phyloP scores from a whole-genome alignment of 768 basidiomycete species.

The Pleurotus platypus region DNA sequence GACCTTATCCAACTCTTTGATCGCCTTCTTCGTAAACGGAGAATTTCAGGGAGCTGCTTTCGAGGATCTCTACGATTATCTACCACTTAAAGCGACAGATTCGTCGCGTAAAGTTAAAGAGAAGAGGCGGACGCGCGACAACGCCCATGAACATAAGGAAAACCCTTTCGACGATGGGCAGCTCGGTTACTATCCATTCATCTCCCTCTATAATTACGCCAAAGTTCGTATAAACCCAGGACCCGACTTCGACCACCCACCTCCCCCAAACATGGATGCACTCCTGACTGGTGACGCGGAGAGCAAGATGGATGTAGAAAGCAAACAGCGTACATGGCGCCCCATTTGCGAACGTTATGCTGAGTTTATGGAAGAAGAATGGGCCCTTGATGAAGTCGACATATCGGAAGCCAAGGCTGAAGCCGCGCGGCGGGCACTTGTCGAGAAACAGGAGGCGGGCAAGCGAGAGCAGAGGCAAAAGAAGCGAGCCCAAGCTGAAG shows the following conservation, averaged over 20 bases:
- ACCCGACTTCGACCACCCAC: slow-evolving; percentile 78
- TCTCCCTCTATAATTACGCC: slow-evolving; percentile 90
- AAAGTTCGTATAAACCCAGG: slow-evolving; percentile 85
- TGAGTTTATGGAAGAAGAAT: slow-evolving; percentile 84
- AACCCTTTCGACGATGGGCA: slow-evolving; percentile 93
- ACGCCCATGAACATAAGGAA: slow-evolving; percentile 72
- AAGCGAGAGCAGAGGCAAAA: slow-evolving; percentile 45
- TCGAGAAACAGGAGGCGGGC: slow-evolving; percentile 41
- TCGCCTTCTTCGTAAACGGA: slow-evolving; percentile 94
- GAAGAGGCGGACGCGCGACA: slow-evolving; percentile 59
- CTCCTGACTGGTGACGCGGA: slow-evolving; percentile 36
- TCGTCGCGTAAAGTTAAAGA: slow-evolving; percentile 62
- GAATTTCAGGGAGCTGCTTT: slow-evolving; percentile 81
- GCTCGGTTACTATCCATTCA: slow-evolving; percentile 92
- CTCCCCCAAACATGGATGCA: slow-evolving; percentile 74
- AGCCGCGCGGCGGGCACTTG: slow-evolving; percentile 31
- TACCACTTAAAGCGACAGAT: slow-evolving; percentile 69
- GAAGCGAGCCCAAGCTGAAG: slow-evolving; percentile 49
- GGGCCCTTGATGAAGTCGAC: slow-evolving; percentile 70
- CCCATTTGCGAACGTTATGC: slow-evolving; percentile 82
- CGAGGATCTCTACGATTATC: slow-evolving; percentile 84
- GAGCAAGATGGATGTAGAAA: slow-evolving; percentile 16
- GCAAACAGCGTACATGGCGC: slow-evolving; percentile 56
- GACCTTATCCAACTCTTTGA: slow-evolving; percentile 61
- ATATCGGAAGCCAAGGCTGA: slow-evolving; percentile 63